phyloP scores from a whole-genome alignment of 2,329 filamentous ascomycete species.

The Botrytis deweyae region DNA sequence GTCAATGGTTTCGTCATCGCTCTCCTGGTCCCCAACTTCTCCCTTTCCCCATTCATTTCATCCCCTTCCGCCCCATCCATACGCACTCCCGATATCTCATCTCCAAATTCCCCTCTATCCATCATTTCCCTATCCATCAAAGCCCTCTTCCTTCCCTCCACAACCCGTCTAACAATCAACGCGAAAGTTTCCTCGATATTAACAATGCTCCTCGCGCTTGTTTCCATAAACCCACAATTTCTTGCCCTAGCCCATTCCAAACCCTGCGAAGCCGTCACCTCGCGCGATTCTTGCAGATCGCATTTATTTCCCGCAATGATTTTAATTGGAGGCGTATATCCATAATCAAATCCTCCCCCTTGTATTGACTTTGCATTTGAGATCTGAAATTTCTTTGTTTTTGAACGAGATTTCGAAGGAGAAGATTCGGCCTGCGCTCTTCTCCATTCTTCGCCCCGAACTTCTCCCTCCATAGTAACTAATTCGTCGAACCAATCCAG shows the following conservation, averaged over 20 bases:
- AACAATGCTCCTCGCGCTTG: conserved; percentile 77
- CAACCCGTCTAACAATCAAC: conserved; percentile 61
- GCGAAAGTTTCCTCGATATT: conserved; percentile 91
- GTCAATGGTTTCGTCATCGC: conserved; percentile 18
- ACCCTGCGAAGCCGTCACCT: conserved; percentile 67
- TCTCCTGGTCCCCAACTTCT: conserved; percentile 1
- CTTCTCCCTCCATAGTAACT: conserved; percentile 61
- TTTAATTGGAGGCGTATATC: conserved; percentile 59
- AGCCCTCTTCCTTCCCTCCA: conserved; percentile 45
- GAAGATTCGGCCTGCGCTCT: background rate
- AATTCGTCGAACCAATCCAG: conserved; percentile 79
- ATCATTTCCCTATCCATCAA: conserved; percentile 1
- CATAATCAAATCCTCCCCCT: conserved; percentile 28
- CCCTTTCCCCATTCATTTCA: conserved; percentile 14
- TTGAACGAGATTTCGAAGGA: conserved; percentile 45
- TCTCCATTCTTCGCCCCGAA: conserved; percentile 8
- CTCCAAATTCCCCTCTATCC: background rate
- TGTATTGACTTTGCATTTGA: conserved; percentile 29
- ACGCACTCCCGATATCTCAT: background rate
- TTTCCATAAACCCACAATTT: conserved; percentile 87
- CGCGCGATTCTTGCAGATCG: conserved; percentile 68
- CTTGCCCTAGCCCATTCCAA: conserved; percentile 73
- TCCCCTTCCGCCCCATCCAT: conserved; percentile 10
- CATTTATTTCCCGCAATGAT: conserved; percentile 87
- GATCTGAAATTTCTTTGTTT: conserved; percentile 62